These are phyloP conservation scores for Cenchrus americanus DNA, from an alignment of 176 grass and related monocot genomes.

Conservation along the genomic window DNA sequence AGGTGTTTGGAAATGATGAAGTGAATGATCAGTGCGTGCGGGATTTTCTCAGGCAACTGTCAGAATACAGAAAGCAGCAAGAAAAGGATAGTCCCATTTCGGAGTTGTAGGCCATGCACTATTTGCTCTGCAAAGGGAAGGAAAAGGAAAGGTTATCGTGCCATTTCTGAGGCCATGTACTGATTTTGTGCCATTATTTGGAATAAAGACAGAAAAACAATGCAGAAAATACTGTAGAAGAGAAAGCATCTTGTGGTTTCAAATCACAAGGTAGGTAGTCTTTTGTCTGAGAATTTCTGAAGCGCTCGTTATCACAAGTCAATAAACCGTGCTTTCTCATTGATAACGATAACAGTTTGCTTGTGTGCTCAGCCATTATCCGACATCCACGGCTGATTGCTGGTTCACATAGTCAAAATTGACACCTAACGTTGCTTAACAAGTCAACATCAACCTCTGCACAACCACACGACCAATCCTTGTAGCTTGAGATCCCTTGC, in stretches of 20 bases:
- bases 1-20: constrained; percentile 27
- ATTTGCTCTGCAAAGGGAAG: neutral
- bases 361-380: neutral
- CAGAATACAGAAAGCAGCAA: neutral
- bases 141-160: neutral
- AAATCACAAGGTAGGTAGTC: neutral
- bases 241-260: neutral
- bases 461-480: neutral
- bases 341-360: neutral
- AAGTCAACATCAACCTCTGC: neutral
- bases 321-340: neutral
- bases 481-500: neutral
- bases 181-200: neutral
- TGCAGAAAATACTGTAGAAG: neutral
- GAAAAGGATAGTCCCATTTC: neutral
- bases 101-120: neutral
- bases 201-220: constrained; percentile 2
- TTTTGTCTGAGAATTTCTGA: neutral
- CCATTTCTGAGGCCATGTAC: neutral
- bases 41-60: constrained; percentile 14
- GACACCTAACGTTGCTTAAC: neutral
- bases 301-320: neutral
- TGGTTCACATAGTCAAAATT: neutral
- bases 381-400: neutral
- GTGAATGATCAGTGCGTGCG: constrained; percentile 25